Evolutionary conservation across 192 early-diverging fungal genomes (phyloP).

Genomic region (Phycomyces nitens): DNA sequence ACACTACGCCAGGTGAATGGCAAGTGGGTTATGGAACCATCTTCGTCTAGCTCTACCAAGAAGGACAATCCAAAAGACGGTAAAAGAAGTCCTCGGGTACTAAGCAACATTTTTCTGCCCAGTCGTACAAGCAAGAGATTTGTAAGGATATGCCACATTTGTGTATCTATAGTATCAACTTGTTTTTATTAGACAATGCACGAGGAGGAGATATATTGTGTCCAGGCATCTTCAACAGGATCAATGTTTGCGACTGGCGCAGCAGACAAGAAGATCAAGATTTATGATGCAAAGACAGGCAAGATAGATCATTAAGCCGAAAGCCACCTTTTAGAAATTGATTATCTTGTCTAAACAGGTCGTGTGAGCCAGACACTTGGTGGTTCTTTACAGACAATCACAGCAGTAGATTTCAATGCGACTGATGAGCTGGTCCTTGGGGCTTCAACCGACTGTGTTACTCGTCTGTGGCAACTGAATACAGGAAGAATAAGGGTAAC

Average conservation of each 20-base stretch:
- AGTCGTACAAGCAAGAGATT: slow-evolving; percentile 38
- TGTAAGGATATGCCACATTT: slow-evolving; percentile 15
- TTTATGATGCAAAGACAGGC: slow-evolving; percentile 77
- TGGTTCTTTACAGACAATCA: slow-evolving; percentile 82
- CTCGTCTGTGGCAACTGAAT: slow-evolving; percentile 79
- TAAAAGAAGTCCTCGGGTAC: slow-evolving; percentile 11
- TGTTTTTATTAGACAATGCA: slow-evolving; percentile 48
- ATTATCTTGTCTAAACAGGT: slow-evolving; percentile 26
- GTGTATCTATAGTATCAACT: slow-evolving; percentile 1
- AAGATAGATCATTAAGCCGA: slow-evolving; percentile 18
- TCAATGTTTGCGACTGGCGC: slow-evolving; percentile 75
- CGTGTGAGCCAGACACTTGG: slow-evolving; percentile 54
- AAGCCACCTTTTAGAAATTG: too few relatives aligned
- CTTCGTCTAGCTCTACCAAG: background rate
- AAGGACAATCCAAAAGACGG: background rate
- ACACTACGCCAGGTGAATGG: background rate
- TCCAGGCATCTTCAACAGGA: slow-evolving; percentile 67
- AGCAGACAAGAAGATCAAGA: slow-evolving; percentile 74
- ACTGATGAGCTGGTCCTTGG: slow-evolving; percentile 69
- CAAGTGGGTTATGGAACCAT: slow-evolving; percentile 3
- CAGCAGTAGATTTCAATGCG: slow-evolving; percentile 74
- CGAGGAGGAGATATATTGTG: slow-evolving; percentile 80
- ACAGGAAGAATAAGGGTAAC: slow-evolving; percentile 72
- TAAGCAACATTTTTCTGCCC: slow-evolving; percentile 37
- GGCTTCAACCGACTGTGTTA: slow-evolving; percentile 87